phyloP scores from a whole-genome alignment of 495 filamentous ascomycete genomes.

The Penicillium chermesinum region DNA sequence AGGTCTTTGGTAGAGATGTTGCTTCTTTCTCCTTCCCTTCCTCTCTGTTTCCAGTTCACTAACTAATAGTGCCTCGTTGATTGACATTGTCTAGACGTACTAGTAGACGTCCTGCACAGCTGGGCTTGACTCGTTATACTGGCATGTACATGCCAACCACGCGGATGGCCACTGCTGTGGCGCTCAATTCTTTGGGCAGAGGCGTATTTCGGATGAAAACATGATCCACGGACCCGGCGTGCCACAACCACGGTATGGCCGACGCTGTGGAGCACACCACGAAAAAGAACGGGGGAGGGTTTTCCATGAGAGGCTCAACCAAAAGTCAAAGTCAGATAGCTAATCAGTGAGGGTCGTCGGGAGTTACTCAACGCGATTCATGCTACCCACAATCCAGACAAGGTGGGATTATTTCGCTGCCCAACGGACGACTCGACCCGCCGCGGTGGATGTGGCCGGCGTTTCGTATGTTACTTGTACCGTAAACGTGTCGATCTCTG shows the following conservation, averaged over 20 bases:
- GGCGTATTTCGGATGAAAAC: not conserved
- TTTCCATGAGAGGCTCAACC: not conserved
- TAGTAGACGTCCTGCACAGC: no score
- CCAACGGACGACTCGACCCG: not conserved
- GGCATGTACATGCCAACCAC: no score
- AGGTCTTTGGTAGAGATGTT: not conserved
- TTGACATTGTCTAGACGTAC: no score
- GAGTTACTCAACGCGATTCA: not conserved
- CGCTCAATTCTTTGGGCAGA: no score
- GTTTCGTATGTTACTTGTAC: not conserved
- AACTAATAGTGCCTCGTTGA: no score
- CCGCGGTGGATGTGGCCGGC: no score
- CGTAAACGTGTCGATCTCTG: not conserved
- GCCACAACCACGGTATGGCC: not conserved
- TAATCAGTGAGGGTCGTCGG: no score
- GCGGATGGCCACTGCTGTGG: no score
- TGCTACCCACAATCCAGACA: not conserved
- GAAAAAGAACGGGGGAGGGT: not conserved
- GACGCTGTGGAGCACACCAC: not conserved
- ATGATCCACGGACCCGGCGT: not conserved
- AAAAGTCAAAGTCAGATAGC: no score
- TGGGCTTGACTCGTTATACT: no score
- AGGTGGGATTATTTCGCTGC: not conserved
- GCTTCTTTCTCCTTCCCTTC: not conserved
- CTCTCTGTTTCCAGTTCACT: not conserved